These are phyloP conservation scores for Nyssa sinensis DNA, from an alignment of 148 eudicot species.

Conservation along the genomic window DNA sequence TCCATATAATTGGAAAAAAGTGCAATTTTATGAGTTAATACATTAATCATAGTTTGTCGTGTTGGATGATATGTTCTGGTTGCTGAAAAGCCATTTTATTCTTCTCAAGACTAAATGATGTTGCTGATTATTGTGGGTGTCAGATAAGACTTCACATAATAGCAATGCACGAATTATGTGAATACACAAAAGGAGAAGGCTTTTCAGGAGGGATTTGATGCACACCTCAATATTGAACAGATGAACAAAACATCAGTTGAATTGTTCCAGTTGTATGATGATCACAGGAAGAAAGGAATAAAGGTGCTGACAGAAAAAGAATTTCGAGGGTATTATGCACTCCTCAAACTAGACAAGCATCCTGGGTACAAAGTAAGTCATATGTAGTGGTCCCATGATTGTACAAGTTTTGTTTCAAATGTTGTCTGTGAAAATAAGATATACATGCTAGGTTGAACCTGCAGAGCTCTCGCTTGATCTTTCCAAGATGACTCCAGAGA, in stretches of 20 bases:
- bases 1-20: neutral
- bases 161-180: conserved; percentile 97
- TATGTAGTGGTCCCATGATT: conserved; percentile 12
- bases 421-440: conserved; percentile 28
- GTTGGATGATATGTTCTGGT: conserved; percentile 6
- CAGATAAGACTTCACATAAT: conserved; percentile 96
- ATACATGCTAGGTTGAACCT: conserved; percentile 83
- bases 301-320: conserved; percentile 78
- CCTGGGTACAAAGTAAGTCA: conserved; percentile 94
- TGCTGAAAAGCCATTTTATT: conserved; percentile 9
- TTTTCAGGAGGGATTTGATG: conserved; percentile 97
- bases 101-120: conserved; percentile 11
- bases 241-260: conserved; percentile 99
- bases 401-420: neutral
- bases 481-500: conserved; percentile 88
- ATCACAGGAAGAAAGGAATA: conserved; percentile 88
- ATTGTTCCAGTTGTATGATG: conserved; percentile 90
- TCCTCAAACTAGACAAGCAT: conserved; percentile 94
- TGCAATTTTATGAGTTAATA: neutral
- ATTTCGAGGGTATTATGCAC: conserved; percentile 98
- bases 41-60: neutral
- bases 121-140: conserved; percentile 24
- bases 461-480: conserved; percentile 98
- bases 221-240: conserved; percentile 97
- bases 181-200: conserved; percentile 92